Conservation (phyloP, 202 grass and related monocot species). For the Musa balbisiana region DNA sequence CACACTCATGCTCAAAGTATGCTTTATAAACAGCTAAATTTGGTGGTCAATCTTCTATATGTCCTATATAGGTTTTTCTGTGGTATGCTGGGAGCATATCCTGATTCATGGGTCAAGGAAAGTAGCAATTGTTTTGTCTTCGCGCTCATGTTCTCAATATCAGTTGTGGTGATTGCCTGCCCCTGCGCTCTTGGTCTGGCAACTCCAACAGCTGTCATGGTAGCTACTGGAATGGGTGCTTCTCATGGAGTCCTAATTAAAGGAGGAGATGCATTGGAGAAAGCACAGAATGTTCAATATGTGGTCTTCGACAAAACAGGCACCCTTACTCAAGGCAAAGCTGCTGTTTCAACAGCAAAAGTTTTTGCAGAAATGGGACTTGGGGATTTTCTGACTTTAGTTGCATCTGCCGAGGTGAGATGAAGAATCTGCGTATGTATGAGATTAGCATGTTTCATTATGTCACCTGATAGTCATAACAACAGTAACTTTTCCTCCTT, state of each 20-base stretch:
- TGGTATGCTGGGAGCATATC: constrained; percentile 75
- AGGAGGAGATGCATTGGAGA: constrained; percentile 87
- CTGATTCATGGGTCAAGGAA: constrained; percentile 63
- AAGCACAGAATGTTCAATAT: constrained; percentile 60
- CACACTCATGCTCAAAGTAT: constrained; percentile 1
- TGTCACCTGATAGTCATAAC: not conserved
- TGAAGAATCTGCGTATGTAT: not conserved
- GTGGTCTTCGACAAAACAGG: constrained; percentile 91
- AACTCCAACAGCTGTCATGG: constrained; percentile 94
- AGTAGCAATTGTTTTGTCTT: constrained; percentile 87
- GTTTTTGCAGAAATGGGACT: constrained; percentile 85
- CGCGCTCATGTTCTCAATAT: constrained; percentile 96
- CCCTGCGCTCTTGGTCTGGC: constrained; percentile 90
- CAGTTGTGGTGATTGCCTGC: constrained; percentile 93
- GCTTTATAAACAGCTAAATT: not conserved
- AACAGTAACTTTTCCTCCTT: not conserved
- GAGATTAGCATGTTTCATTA: not conserved
- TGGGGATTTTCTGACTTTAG: constrained; percentile 78
- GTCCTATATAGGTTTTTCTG: constrained; percentile 63
- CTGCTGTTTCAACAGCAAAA: constrained; percentile 71
- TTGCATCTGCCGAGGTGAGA: constrained; percentile 93
- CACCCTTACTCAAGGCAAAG: constrained; percentile 88
- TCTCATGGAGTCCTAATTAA: constrained; percentile 83
- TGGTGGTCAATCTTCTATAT: constrained; percentile 5
- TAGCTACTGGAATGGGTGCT: constrained; percentile 80